A percentile compares a stretch with the other conserved stretches of the same genome.
Evolutionary conservation across 73 alveolate genomes (phyloP).

Genomic region (Tetrahymena thermophila): DNA sequence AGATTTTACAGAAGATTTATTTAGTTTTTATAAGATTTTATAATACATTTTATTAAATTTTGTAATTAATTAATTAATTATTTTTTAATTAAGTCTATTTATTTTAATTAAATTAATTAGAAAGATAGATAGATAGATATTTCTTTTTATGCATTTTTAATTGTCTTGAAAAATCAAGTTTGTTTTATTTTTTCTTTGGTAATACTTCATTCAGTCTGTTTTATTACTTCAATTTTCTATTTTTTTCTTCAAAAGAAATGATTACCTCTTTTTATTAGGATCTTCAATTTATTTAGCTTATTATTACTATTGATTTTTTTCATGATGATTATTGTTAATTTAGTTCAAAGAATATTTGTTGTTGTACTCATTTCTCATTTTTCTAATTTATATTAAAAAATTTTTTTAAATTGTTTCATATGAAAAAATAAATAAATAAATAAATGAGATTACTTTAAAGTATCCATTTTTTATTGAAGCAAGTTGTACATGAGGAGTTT

Average conservation of each 20-base stretch:
- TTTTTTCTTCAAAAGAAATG: not conserved
- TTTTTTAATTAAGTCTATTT: no score
- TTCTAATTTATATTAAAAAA: not conserved
- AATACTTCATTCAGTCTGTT: no score
- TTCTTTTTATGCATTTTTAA: not conserved
- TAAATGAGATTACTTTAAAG: conserved; percentile 79
- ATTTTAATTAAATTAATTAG: no score
- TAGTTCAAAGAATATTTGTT: not conserved
- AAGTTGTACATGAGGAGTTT: conserved; percentile 73
- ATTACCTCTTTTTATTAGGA: not conserved
- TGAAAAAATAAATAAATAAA: not conserved
- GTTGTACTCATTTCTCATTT: not conserved
- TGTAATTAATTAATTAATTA: no score
- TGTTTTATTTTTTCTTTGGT: no score
- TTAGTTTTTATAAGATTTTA: no score
- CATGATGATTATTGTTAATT: not conserved
- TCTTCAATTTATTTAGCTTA: not conserved
- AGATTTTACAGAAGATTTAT: no score
- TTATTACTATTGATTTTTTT: not conserved
- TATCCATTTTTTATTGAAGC: conserved; percentile 67
- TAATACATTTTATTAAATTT: no score
- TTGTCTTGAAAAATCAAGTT: not conserved
- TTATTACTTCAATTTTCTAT: not conserved
- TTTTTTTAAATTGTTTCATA: not conserved
- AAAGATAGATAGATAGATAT: not conserved